Evolutionary conservation across 257 asterid species (phyloP).

Genomic region (Echium plantagineum): DNA sequence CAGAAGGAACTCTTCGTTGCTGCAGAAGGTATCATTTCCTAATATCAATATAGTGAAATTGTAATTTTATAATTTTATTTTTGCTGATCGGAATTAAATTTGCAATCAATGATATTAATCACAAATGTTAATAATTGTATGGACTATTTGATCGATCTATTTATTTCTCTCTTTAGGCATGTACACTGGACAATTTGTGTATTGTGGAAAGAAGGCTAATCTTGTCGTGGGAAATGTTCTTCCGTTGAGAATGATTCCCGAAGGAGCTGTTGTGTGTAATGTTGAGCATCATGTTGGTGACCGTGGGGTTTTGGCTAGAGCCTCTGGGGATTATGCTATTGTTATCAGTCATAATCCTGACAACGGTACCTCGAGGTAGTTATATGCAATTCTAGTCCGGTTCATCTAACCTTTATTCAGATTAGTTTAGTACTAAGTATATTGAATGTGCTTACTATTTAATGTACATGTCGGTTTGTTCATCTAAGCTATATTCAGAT

Average conservation of each 20-base stretch:
- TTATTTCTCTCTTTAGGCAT: no score
- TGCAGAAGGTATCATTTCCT: conserved; percentile 71
- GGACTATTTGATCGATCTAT: no score
- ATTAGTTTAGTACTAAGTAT: no score
- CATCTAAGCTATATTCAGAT: no score
- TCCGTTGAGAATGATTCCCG: conserved; percentile 59
- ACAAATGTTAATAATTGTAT: no score
- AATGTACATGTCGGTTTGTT: no score
- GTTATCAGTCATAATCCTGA: conserved; percentile 3
- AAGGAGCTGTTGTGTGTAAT: conserved; percentile 75
- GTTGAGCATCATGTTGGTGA: conserved; percentile 35
- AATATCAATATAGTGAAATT: no score
- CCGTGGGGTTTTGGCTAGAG: neutral
- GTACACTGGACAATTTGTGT: conserved; percentile 58
- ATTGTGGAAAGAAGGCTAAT: conserved; percentile 62
- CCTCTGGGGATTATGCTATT: conserved; percentile 3
- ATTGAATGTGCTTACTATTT: neutral
- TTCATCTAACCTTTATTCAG: no score
- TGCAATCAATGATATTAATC: no score
- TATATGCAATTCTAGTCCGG: neutral
- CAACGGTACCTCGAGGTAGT: neutral
- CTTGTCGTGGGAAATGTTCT: conserved; percentile 60
- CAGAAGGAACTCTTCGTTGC: conserved; percentile 76
- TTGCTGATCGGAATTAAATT: no score
- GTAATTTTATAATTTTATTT: no score